A percentile compares a stretch with the other conserved stretches of the same genome.
Conservation (phyloP, 2,329 filamentous ascomycete species). For the Aspergillus floridensis region DNA sequence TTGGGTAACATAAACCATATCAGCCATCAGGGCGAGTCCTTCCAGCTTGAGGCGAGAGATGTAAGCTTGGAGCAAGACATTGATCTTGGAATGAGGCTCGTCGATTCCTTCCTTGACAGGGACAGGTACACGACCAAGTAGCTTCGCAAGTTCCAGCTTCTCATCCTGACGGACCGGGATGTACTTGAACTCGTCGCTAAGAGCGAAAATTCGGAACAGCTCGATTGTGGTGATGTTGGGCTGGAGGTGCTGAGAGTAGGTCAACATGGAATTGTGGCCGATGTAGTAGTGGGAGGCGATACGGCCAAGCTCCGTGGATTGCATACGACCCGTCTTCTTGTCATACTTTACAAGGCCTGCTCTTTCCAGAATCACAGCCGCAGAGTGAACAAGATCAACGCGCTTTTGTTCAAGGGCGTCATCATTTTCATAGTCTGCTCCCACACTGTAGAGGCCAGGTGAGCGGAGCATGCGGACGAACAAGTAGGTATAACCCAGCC, state of each 20-base stretch:
- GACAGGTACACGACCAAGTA: constrained; percentile 85
- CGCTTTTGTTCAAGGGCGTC: constrained; percentile 90
- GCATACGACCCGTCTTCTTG: constrained; percentile 82
- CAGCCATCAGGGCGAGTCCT: constrained; percentile 92
- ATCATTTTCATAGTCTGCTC: constrained; percentile 91
- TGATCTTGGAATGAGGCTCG: constrained; percentile 96
- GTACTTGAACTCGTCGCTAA: constrained; percentile 98
- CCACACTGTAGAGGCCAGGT: constrained; percentile 91
- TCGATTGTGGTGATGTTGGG: constrained; percentile 91
- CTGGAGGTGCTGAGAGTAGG: constrained; percentile 93
- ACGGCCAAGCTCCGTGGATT: constrained; percentile 88
- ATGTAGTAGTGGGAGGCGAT: constrained; percentile 99
- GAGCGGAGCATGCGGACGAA: constrained; percentile 97
- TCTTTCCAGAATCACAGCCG: constrained; percentile 80
- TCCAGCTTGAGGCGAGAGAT: constrained; percentile 94
- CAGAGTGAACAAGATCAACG: constrained; percentile 95
- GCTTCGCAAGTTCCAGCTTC: constrained; percentile 90
- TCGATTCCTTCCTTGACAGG: constrained; percentile 98
- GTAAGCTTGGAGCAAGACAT: constrained; percentile 92
- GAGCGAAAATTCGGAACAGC: constrained; percentile 90
- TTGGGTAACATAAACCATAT: constrained; percentile 98
- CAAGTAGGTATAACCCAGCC: constrained; percentile 96
- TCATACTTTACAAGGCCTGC: constrained; percentile 92
- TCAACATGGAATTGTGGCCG: constrained; percentile 91
- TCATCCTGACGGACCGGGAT: constrained; percentile 97